phyloP scores from a whole-genome alignment of 176 grass and related monocot genomes.

The Ananas comosus region DNA sequence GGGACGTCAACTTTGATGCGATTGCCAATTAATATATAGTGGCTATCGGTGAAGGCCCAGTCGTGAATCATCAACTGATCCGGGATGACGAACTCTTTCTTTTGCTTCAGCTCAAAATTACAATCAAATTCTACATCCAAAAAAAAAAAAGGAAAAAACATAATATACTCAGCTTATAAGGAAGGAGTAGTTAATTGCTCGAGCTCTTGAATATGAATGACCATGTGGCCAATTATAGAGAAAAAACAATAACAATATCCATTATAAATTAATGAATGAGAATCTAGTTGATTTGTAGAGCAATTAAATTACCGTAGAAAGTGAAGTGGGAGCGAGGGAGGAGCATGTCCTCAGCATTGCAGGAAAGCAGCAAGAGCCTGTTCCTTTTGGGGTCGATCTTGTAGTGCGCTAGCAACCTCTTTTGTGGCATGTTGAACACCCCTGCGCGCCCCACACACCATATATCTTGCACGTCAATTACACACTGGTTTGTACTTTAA shows the following conservation, averaged over 20 bases:
- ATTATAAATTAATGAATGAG: neutral
- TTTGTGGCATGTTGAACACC: constrained; percentile 65
- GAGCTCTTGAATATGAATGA: too few relatives aligned
- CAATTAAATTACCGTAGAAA: constrained; percentile 44
- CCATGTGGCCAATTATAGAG: too few relatives aligned
- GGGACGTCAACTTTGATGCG: constrained; percentile 80
- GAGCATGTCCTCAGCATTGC: constrained; percentile 94
- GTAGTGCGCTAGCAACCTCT: constrained; percentile 84
- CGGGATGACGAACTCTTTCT: constrained; percentile 66
- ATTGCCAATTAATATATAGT: constrained; percentile 76
- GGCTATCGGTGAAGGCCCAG: constrained; percentile 76
- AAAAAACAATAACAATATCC: neutral
- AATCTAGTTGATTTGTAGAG: neutral
- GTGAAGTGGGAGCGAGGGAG: constrained; percentile 87
- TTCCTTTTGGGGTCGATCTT: constrained; percentile 54
- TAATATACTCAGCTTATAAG: neutral
- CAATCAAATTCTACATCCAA: constrained; percentile 53
- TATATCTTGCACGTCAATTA: too few relatives aligned
- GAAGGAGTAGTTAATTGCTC: neutral
- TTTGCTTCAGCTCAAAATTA: constrained; percentile 46
- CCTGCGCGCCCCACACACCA: constrained; percentile 27
- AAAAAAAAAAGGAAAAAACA: neutral
- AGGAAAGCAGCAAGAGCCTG: constrained; percentile 68
- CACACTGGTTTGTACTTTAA: too few relatives aligned
- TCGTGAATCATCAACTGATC: constrained; percentile 97